A percentile compares a stretch with the other conserved stretches of the same genome.
phyloP scores from a whole-genome alignment of 139 green algal species.

The Mychonastes homosphaera region DNA sequence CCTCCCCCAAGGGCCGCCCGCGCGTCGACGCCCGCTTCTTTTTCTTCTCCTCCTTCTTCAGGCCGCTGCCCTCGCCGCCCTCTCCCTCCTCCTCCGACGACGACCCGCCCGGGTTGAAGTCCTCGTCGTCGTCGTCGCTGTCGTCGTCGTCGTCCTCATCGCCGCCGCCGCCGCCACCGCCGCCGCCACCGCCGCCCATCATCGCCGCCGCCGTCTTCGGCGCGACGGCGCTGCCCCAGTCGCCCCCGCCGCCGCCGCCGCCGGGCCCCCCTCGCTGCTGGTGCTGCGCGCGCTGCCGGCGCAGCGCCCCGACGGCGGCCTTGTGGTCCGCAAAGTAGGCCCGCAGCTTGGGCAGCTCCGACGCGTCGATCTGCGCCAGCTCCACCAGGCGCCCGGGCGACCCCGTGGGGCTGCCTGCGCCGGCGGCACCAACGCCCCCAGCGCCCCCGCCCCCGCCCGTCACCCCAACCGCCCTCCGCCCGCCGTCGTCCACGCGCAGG shows the following conservation, averaged over 20 bases:
- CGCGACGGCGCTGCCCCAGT: not conserved
- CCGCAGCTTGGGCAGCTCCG: constrained; percentile 10
- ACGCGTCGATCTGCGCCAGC: constrained; percentile 12
- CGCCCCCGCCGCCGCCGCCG: not conserved
- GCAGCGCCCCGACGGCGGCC: not conserved
- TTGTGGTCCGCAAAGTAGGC: not conserved
- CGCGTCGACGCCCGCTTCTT: too few relatives aligned
- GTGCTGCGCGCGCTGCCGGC: not conserved
- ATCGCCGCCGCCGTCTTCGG: too few relatives aligned
- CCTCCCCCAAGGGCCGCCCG: too few relatives aligned
- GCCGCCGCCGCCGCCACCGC: not conserved
- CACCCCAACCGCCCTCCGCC: not conserved
- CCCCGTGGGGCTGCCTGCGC: constrained; percentile 5
- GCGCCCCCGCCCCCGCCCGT: too few relatives aligned
- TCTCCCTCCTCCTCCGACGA: too few relatives aligned
- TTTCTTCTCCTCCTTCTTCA: too few relatives aligned
- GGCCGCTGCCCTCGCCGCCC: too few relatives aligned
- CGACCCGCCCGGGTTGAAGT: constrained; percentile 12
- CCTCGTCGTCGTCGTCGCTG: constrained; percentile 11
- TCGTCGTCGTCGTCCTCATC: constrained; percentile 1
- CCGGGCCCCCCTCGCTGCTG: not conserved
- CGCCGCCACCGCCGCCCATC: too few relatives aligned
- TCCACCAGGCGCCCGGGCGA: too few relatives aligned
- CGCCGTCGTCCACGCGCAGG: not conserved
- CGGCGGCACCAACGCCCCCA: constrained; percentile 5